Conservation (phyloP, 192 early-diverging fungal species). For the Entomortierella beljakovae region DNA sequence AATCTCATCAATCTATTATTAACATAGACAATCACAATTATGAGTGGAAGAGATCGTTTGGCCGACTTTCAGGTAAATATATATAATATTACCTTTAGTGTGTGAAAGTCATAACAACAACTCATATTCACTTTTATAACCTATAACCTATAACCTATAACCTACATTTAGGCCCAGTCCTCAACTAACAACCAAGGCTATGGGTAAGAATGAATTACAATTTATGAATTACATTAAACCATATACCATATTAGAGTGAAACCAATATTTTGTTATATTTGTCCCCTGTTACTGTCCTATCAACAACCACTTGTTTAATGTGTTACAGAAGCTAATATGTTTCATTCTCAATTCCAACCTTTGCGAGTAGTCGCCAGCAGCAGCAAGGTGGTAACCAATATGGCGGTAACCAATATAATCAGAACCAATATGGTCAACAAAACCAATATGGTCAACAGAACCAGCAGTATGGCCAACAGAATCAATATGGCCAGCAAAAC, state of each 20-base stretch:
- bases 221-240: background rate
- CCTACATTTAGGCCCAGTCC: slow-evolving; percentile 41
- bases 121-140: background rate
- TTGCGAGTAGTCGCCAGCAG: slow-evolving; percentile 24
- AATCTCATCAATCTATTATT: background rate
- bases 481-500: slow-evolving; percentile 31
- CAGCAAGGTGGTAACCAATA: slow-evolving; percentile 26
- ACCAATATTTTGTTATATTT: background rate
- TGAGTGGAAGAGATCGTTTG: slow-evolving; percentile 56
- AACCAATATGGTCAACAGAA: slow-evolving; percentile 19
- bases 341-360: background rate
- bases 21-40: background rate
- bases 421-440: slow-evolving; percentile 28
- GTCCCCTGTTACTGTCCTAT: background rate
- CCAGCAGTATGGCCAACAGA: slow-evolving; percentile 7
- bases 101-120: no score
- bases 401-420: slow-evolving; percentile 2
- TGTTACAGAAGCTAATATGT: background rate
- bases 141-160: no score
- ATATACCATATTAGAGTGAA: background rate
- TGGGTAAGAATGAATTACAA: slow-evolving; percentile 19
- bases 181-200: slow-evolving; percentile 33
- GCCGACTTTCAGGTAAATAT: slow-evolving; percentile 49
- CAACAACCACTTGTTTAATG: background rate
- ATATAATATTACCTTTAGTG: background rate